Percentiles rank a stretch among this genome's conserved stretches.
phyloP scores from a whole-genome alignment of 2,329 filamentous ascomycete genomes.

The Scedosporium minutisporum region DNA sequence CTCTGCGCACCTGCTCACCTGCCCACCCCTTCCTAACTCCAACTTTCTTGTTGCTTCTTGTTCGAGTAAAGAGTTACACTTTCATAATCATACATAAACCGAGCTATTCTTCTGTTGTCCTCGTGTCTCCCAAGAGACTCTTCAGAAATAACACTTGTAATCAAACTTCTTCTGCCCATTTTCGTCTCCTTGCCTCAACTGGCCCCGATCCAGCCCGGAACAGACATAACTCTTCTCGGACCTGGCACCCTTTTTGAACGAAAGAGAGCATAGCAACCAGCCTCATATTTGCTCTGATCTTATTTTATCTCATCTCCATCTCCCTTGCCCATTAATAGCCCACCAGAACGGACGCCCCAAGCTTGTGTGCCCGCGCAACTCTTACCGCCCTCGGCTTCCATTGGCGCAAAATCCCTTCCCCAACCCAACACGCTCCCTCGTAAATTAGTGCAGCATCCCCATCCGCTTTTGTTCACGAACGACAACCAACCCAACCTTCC shows the following conservation, averaged over 20 bases:
- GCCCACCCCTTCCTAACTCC: neutral
- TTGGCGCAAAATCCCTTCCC: constrained; percentile 6
- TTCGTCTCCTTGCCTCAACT: no score
- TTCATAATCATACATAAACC: neutral
- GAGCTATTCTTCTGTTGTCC: no score
- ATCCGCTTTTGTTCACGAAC: neutral
- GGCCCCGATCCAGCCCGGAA: no score
- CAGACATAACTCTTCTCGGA: no score
- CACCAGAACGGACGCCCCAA: neutral
- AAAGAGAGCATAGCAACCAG: neutral
- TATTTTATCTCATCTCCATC: neutral
- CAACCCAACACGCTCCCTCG: neutral
- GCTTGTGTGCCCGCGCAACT: neutral
- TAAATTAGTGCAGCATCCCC: neutral
- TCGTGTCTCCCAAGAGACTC: neutral
- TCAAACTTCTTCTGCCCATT: no score
- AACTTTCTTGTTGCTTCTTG: neutral
- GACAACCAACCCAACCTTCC: neutral
- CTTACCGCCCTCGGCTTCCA: neutral
- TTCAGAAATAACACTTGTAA: no score
- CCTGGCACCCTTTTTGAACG: no score
- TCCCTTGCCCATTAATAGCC: neutral
- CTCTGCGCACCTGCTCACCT: neutral
- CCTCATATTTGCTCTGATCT: neutral
- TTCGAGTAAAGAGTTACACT: neutral